Percentiles rank a stretch among this genome's conserved stretches.
Conservation (phyloP, 75 land plant species). For the Pinus albicaulis region DNA sequence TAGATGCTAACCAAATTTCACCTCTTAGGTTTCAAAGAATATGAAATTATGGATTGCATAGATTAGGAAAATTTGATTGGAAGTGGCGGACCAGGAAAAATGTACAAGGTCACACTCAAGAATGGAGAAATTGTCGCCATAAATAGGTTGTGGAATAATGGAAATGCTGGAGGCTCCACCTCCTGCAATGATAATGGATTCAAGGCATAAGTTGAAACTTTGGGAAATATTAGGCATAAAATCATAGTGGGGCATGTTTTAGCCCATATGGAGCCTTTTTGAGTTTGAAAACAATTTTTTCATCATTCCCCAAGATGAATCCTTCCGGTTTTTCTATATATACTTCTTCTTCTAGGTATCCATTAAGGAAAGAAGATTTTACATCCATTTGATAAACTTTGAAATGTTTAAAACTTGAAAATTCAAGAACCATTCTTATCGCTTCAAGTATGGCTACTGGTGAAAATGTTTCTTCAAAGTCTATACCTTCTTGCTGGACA, state of each 20-base stretch:
- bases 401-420: no score
- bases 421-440: no score
- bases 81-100: slow-evolving; percentile 24
- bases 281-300: no score
- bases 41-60: slow-evolving; percentile 5
- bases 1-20: slow-evolving; percentile 1
- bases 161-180: slow-evolving; percentile 12
- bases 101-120: slow-evolving; percentile 13
- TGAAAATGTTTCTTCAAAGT: no score
- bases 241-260: slow-evolving; percentile 83
- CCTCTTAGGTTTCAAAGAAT: neutral
- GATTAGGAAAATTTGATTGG: slow-evolving; percentile 29
- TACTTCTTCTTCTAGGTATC: no score
- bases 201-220: slow-evolving; percentile 68
- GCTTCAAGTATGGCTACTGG: no score
- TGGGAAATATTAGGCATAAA: slow-evolving; percentile 84
- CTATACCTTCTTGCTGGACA: no score
- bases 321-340: no score
- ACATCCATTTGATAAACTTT: no score
- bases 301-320: no score
- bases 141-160: slow-evolving; percentile 19
- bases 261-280: no score
- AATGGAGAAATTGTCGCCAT: slow-evolving; percentile 16
- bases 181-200: slow-evolving; percentile 66
- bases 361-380: no score